Conservation (phyloP, 768 basidiomycete species). For the Russula foetens region DNA sequence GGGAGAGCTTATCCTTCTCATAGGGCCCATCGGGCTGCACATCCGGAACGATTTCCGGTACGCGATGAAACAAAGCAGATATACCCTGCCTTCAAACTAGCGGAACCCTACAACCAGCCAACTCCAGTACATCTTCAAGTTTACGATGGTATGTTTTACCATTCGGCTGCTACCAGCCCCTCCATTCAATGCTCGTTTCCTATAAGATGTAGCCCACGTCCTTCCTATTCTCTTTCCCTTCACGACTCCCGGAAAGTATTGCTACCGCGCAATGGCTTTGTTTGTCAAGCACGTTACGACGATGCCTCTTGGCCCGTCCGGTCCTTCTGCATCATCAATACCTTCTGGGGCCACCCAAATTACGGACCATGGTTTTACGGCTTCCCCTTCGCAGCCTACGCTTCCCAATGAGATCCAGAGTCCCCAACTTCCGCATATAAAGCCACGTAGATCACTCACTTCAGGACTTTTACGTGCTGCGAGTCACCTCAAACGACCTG, state of each 20-base stretch:
- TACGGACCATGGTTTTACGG: not conserved
- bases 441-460: not conserved
- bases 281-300: constrained; percentile 64
- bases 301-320: constrained; percentile 23
- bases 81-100: constrained; percentile 49
- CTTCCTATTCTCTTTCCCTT: constrained; percentile 69
- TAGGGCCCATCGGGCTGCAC: constrained; percentile 86
- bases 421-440: not conserved
- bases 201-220: constrained; percentile 59
- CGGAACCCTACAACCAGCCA: constrained; percentile 43
- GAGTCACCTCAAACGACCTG: not conserved
- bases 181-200: not conserved
- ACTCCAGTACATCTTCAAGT: constrained; percentile 89
- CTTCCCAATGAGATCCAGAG: not conserved
- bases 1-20: not conserved
- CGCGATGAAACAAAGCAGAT: constrained; percentile 37
- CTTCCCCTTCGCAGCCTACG: not conserved
- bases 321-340: not conserved
- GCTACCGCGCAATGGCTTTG: constrained; percentile 66
- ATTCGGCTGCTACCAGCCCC: constrained; percentile 5
- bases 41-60: constrained; percentile 61
- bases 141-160: constrained; percentile 60
- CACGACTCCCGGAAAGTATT: constrained; percentile 71
- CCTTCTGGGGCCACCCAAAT: not conserved
- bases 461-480: constrained; percentile 1